Conservation (phyloP, 2,329 filamentous ascomycete genomes). For the Aquanectria penicillioides region DNA sequence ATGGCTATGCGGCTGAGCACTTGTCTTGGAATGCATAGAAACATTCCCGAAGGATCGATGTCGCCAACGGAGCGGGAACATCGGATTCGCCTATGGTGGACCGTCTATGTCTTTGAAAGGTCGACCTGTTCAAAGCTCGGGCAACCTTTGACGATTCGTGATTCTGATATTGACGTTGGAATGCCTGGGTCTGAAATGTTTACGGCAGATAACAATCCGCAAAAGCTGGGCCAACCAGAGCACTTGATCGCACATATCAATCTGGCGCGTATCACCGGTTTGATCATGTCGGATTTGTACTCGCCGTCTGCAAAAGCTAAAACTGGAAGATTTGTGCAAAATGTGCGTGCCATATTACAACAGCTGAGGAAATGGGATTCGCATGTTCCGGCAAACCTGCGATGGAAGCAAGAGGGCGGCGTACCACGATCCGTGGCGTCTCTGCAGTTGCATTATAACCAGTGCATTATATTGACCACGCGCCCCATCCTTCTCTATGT, state of each 20-base stretch:
- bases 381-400: conserved; percentile 14
- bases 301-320: conserved; percentile 21
- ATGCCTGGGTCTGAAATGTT: conserved; percentile 15
- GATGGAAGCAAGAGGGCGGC: conserved; percentile 16
- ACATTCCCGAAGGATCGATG: conserved; percentile 14
- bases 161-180: conserved; percentile 24
- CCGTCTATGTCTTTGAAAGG: conserved; percentile 27
- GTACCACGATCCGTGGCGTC: conserved; percentile 24
- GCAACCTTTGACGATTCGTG: conserved; percentile 25
- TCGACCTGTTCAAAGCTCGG: conserved; percentile 27
- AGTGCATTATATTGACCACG: conserved; percentile 28
- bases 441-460: conserved; percentile 25
- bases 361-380: conserved; percentile 27
- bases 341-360: conserved; percentile 22
- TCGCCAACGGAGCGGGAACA: conserved; percentile 19
- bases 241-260: conserved; percentile 22
- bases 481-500: conserved; percentile 24
- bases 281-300: conserved; percentile 25
- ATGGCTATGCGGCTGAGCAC: conserved; percentile 26
- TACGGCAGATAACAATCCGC: background rate
- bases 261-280: conserved; percentile 21
- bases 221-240: conserved; percentile 12
- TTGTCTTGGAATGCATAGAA: conserved; percentile 21
- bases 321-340: conserved; percentile 18
- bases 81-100: conserved; percentile 25